Evolutionary conservation across 179 eudicot species (phyloP).

Genomic region (Beta lomatogona): DNA sequence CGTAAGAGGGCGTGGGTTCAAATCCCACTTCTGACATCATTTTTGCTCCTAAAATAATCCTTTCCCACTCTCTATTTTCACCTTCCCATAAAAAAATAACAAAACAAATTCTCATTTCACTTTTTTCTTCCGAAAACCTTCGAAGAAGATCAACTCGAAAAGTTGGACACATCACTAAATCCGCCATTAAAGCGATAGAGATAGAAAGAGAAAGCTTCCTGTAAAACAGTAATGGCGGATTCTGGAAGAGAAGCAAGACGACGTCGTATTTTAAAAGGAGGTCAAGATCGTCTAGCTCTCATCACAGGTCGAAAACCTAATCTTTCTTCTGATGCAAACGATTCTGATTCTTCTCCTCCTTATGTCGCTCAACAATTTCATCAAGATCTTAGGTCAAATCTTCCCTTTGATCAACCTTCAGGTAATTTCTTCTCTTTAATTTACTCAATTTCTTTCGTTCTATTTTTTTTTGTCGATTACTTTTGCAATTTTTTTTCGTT

Average conservation of each 20-base stretch:
- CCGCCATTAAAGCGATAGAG: slow-evolving; percentile 4
- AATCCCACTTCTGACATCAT: slow-evolving; percentile 30
- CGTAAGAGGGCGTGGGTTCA: slow-evolving; percentile 32
- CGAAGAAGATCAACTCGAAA: not conserved
- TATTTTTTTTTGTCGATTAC: too few species aligned
- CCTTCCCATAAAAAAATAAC: too few species aligned
- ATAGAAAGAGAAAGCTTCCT: not conserved
- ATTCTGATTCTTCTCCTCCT: slow-evolving; percentile 23
- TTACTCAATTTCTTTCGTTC: not conserved
- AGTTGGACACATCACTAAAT: not conserved
- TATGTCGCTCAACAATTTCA: slow-evolving; percentile 7
- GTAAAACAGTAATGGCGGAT: not conserved
- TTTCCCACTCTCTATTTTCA: not conserved
- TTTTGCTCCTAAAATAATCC: not conserved
- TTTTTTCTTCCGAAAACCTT: too few species aligned
- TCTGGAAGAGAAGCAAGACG: slow-evolving; percentile 55
- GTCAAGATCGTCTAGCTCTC: slow-evolving; percentile 60
- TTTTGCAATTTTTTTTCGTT: not conserved
- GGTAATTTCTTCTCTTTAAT: slow-evolving; percentile 21
- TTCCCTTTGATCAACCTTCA: slow-evolving; percentile 21
- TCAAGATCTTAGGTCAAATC: not conserved
- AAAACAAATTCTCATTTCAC: too few species aligned
- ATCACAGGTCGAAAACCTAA: slow-evolving; percentile 53
- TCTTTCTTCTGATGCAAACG: slow-evolving; percentile 17
- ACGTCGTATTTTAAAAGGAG: slow-evolving; percentile 61